These are phyloP conservation scores for Ensete ventricosum DNA, from an alignment of 176 grass and related monocot genomes.

Conservation along the genomic window DNA sequence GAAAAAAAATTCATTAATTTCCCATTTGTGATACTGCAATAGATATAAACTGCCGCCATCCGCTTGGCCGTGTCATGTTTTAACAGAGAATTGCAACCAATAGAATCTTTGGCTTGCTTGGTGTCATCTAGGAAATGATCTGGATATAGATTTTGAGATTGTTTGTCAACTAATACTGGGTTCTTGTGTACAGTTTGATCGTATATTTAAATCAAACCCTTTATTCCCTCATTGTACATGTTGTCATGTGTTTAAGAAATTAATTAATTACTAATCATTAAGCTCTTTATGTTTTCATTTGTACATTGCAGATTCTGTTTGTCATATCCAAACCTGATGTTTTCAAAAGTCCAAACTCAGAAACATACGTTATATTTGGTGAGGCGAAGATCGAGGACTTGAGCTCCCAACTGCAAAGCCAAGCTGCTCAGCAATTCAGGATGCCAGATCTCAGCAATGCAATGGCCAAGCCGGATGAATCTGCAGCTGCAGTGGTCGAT, in stretches of 20 bases:
- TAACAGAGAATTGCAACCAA: background rate
- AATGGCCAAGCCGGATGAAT: conserved; percentile 2
- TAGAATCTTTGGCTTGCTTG: too few relatives aligned
- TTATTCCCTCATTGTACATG: background rate
- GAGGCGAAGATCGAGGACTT: conserved; percentile 17
- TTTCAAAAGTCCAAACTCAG: conserved; percentile 14
- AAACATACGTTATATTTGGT: conserved; percentile 11
- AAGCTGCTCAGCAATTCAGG: conserved; percentile 18
- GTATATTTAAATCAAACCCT: background rate
- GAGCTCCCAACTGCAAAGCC: conserved; percentile 17
- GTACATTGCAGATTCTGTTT: conserved; percentile 3
- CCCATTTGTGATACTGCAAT: background rate
- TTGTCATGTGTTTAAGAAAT: background rate
- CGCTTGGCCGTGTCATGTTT: background rate
- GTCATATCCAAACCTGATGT: conserved; percentile 10
- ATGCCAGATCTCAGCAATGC: background rate
- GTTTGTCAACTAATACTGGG: background rate
- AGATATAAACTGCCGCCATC: background rate
- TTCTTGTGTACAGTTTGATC: background rate
- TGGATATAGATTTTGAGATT: background rate
- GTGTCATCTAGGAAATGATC: too few relatives aligned
- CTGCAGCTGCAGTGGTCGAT: background rate
- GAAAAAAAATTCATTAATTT: too few relatives aligned
- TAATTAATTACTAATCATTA: background rate
- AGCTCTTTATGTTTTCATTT: background rate